Percentiles rank a stretch among this genome's conserved stretches.
Evolutionary conservation across 2,329 filamentous ascomycete species (phyloP).

Genomic region (Colletotrichum sp.): DNA sequence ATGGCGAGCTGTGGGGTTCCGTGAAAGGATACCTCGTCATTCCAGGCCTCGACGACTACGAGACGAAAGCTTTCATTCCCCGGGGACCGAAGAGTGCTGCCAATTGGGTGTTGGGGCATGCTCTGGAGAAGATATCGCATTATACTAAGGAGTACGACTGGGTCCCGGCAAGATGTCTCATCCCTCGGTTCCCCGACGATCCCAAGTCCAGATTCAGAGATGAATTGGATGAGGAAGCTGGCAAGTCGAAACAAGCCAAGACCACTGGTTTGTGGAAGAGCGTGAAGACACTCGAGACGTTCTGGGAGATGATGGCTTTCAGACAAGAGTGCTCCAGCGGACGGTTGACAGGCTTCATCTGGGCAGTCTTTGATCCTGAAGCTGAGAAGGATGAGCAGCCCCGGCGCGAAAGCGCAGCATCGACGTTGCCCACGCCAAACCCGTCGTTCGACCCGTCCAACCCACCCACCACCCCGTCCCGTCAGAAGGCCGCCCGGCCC

Average conservation of each 20-base stretch:
- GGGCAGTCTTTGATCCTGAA: slow-evolving; percentile 79
- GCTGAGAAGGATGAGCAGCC: slow-evolving; percentile 9
- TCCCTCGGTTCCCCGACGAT: slow-evolving; percentile 93
- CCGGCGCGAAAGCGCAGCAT: not conserved
- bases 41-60: slow-evolving; percentile 82
- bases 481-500: slow-evolving; percentile 23
- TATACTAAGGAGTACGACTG: slow-evolving; percentile 60
- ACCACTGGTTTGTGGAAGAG: slow-evolving; percentile 78
- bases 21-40: slow-evolving; percentile 84
- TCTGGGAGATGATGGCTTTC: slow-evolving; percentile 99
- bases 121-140: slow-evolving; percentile 69
- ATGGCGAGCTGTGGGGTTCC: slow-evolving; percentile 40
- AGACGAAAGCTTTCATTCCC: slow-evolving; percentile 81
- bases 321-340: slow-evolving; percentile 95
- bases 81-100: slow-evolving; percentile 50
- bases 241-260: slow-evolving; percentile 58
- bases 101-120: slow-evolving; percentile 73
- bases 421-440: slow-evolving; percentile 28
- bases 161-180: slow-evolving; percentile 80
- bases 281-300: slow-evolving; percentile 83
- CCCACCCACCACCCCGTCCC: slow-evolving; percentile 35
- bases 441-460: slow-evolving; percentile 28
- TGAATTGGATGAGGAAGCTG: slow-evolving; percentile 85
- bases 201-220: slow-evolving; percentile 89
- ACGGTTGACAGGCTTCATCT: slow-evolving; percentile 90